A percentile compares a stretch with the other conserved stretches of the same genome.
Evolutionary conservation across 129 eudicot genomes (phyloP).

Genomic region (Erigeron canadensis): DNA sequence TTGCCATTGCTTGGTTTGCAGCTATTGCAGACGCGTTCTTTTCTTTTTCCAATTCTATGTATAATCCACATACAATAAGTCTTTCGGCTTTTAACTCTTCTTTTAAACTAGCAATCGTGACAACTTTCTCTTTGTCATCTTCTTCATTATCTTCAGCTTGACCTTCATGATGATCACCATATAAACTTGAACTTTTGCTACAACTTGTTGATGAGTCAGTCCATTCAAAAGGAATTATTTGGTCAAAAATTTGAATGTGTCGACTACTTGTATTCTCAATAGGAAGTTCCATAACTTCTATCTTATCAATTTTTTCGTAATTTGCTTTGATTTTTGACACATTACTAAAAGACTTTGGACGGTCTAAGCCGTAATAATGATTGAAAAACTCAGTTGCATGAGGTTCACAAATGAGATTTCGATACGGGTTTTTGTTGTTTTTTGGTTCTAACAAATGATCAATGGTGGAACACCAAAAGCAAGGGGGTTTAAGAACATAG

Average conservation of each 20-base stretch:
- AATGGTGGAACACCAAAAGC: slow-evolving; percentile 46
- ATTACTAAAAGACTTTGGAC: slow-evolving; percentile 9
- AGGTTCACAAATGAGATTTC: slow-evolving; percentile 40
- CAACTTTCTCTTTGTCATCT: slow-evolving; percentile 20
- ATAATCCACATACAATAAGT: slow-evolving; percentile 40
- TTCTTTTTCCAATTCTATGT: slow-evolving; percentile 49
- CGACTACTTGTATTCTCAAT: slow-evolving; percentile 31
- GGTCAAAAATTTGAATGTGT: slow-evolving; percentile 39
- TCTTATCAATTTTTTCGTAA: slow-evolving; percentile 17
- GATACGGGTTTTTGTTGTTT: slow-evolving; percentile 22
- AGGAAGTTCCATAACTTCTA: slow-evolving; percentile 15
- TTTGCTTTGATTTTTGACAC: slow-evolving; percentile 3
- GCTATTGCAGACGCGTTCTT: slow-evolving; percentile 52
- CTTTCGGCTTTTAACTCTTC: slow-evolving; percentile 38
- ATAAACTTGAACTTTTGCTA: slow-evolving; percentile 28
- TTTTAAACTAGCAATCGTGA: slow-evolving; percentile 28
- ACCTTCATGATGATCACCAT: slow-evolving; percentile 19
- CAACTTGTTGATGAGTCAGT: slow-evolving; percentile 37
- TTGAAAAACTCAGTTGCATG: slow-evolving; percentile 42
- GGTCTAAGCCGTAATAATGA: slow-evolving; percentile 18
- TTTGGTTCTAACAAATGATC: slow-evolving; percentile 47
- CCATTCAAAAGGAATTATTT: slow-evolving; percentile 38
- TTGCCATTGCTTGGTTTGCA: slow-evolving; percentile 54
- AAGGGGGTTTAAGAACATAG: slow-evolving; percentile 49
- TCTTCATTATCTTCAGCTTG: slow-evolving; percentile 14